phyloP scores from a whole-genome alignment of 2,329 filamentous ascomycete species.

The Monilinia polystroma region DNA sequence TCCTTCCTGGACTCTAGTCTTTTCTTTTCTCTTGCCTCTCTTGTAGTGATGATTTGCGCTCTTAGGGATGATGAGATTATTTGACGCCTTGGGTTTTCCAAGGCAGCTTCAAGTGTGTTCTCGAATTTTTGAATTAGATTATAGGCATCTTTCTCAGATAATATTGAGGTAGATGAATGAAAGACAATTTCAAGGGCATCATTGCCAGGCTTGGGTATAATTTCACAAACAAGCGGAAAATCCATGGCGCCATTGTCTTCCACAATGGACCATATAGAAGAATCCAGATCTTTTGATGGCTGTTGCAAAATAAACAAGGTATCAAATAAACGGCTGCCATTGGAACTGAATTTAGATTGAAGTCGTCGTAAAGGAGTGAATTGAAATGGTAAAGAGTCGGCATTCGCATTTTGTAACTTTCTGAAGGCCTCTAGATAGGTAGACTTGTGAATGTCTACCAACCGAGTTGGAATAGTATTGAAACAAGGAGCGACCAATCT shows the following conservation, averaged over 20 bases:
- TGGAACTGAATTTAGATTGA: slow-evolving; percentile 51
- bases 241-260: slow-evolving; percentile 66
- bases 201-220: slow-evolving; percentile 55
- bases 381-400: slow-evolving; percentile 64
- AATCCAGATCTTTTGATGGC: slow-evolving; percentile 55
- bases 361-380: slow-evolving; percentile 73
- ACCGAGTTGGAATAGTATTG: slow-evolving; percentile 77
- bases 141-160: slow-evolving; percentile 30
- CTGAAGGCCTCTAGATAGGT: slow-evolving; percentile 40
- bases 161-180: slow-evolving; percentile 56
- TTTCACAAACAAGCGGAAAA: slow-evolving; percentile 74
- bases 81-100: slow-evolving; percentile 37
- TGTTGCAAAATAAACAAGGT: slow-evolving; percentile 78
- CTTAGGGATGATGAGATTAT: slow-evolving; percentile 32
- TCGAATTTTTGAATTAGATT: slow-evolving; percentile 33
- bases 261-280: slow-evolving; percentile 54
- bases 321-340: slow-evolving; percentile 67
- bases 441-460: slow-evolving; percentile 56
- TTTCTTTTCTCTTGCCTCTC: slow-evolving; percentile 11
- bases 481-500: slow-evolving; percentile 85
- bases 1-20: slow-evolving; percentile 2
- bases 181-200: slow-evolving; percentile 59
- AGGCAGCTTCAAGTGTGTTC: slow-evolving; percentile 29
- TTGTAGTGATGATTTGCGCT: slow-evolving; percentile 29
- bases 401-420: slow-evolving; percentile 49